Base-by-base conservation (phyloP, 2,329 filamentous ascomycete genomes). In the Botrytis hyacinthi region DNA sequence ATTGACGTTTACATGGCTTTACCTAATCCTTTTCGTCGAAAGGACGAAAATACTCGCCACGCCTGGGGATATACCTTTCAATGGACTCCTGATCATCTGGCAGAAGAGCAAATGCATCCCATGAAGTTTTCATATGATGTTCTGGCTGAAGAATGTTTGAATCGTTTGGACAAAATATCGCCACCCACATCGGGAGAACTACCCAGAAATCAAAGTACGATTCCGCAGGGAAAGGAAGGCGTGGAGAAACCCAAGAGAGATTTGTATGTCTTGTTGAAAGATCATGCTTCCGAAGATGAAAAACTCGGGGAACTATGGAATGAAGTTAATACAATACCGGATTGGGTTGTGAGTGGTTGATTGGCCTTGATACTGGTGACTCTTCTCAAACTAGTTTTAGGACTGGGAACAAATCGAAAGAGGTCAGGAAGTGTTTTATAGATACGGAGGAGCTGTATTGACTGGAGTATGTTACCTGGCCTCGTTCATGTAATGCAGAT, bases 341-440 rank as follows among this genome's bases (percentile, higher is more conserved):
- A 87, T 0, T 95, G 92, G 92, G 92, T 95, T 51, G 70, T 67
- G 26, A 42, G 70, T 72, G 46, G n/a, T 51, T 62, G 6, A 67
- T 35, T 22, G 61, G 9, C 48, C 37, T 67, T 66, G n/a, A 42
- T 42, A 20, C 12, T 46, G 37, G 60, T 54, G 29, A 54, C 16
- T 42, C 59, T 61, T 16, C 61, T 72, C 14, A 72, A 66, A 14
- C 10, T 26, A 67, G 32, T 5, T n/a, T 59, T 67, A 67, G 3
- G 89, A 94, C 80, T 95, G 92, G 92, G 87, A 87, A 2, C 91
- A 94, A 79, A 91, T 95, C 73, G 84, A 86, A 74, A 85, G 92
- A 78, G 93, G 92, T 0, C 92, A 95, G 80, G 88, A 92, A 77
- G 88, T 94, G 0, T 93, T 94, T 79, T 94, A 93, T 81, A 88